Conservation (phyloP, 116 monocot genomes). For the Iris pallida region DNA sequence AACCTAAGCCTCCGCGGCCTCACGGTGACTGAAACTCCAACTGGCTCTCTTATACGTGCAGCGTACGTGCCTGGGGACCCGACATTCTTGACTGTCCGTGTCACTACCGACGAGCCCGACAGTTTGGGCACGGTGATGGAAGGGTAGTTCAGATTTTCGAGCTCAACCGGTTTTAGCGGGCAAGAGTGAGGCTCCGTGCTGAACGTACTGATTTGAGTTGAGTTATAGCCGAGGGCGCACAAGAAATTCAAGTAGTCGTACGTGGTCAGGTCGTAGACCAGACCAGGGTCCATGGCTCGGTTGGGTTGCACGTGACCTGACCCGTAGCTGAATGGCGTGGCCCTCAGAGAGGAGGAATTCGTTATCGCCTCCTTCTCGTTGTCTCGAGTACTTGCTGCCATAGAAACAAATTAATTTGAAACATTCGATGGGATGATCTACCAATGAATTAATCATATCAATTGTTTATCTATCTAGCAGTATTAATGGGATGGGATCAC, state of each 20-base stretch:
- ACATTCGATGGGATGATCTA: too few relatives aligned
- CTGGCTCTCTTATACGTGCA: slow-evolving; percentile 16
- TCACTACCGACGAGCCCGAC: slow-evolving; percentile 5
- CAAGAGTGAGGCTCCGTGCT: slow-evolving; percentile 18
- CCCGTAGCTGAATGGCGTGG: slow-evolving; percentile 14
- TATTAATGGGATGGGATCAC: too few relatives aligned
- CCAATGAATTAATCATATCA: too few relatives aligned
- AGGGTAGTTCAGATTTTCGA: slow-evolving; percentile 43
- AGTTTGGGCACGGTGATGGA: slow-evolving; percentile 23
- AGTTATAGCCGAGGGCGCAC: slow-evolving; percentile 13
- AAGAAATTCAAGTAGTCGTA: slow-evolving; percentile 14
- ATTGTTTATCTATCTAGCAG: too few relatives aligned
- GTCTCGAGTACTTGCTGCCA: slow-evolving; percentile 3
- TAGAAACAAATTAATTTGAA: background rate
- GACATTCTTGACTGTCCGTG: slow-evolving; percentile 36
- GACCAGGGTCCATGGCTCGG: slow-evolving; percentile 17
- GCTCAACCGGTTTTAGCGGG: slow-evolving; percentile 8
- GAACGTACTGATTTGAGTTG: slow-evolving; percentile 3
- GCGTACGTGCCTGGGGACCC: slow-evolving; percentile 37
- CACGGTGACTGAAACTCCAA: slow-evolving; percentile 23
- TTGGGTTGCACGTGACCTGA: slow-evolving; percentile 14
- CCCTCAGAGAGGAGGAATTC: background rate
- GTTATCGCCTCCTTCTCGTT: slow-evolving; percentile 7
- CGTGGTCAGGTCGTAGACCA: slow-evolving; percentile 9
- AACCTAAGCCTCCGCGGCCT: slow-evolving; percentile 32